These are phyloP conservation scores for Kodamaea sagamina DNA, from an alignment of 805 yeast genomes.

Conservation along the genomic window DNA sequence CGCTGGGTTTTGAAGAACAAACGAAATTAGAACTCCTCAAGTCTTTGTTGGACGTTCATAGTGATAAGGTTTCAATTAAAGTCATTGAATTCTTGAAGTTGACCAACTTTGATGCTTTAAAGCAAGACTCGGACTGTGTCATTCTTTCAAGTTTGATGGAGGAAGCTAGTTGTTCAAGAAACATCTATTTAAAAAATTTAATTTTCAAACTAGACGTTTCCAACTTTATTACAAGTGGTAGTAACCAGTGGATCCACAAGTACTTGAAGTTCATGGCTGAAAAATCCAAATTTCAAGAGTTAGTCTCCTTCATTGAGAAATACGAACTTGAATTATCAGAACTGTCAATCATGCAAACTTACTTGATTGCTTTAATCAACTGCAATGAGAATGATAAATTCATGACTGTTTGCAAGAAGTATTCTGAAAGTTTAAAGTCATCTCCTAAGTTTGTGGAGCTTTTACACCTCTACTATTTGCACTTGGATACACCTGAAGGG, in stretches of 20 bases:
- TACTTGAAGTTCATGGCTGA: conserved; percentile 1
- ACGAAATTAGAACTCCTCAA: conserved; percentile 15
- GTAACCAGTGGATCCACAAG: neutral
- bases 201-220: conserved; percentile 15
- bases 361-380: conserved; percentile 19
- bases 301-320: conserved; percentile 14
- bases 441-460: conserved; percentile 20
- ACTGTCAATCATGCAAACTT: conserved; percentile 4
- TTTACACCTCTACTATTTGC: conserved; percentile 27
- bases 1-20: conserved; percentile 18
- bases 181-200: conserved; percentile 22
- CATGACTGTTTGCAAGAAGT: conserved; percentile 19
- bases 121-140: conserved; percentile 1
- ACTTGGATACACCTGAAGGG: conserved; percentile 18
- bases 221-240: neutral
- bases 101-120: neutral
- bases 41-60: conserved; percentile 22
- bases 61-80: conserved; percentile 30
- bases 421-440: conserved; percentile 15
- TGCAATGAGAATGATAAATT: conserved; percentile 18
- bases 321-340: conserved; percentile 9
- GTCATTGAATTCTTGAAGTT: conserved; percentile 20
- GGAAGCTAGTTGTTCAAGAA: conserved; percentile 17
- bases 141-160: conserved; percentile 15
- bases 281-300: conserved; percentile 3